Conservation (phyloP, 2,329 filamentous ascomycete species). For the Botrytis paeoniae region DNA sequence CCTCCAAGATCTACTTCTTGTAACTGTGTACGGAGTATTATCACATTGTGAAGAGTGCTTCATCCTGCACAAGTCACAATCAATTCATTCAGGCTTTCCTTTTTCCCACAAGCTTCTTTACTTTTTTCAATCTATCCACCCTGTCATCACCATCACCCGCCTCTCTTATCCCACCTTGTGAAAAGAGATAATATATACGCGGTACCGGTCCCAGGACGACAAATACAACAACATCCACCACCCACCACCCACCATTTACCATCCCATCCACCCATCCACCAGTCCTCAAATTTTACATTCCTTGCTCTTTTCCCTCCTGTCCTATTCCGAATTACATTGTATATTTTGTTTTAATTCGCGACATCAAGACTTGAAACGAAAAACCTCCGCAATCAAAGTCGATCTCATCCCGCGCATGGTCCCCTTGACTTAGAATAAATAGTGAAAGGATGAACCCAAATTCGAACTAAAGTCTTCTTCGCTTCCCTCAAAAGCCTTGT, state of each 20-base stretch:
- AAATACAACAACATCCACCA: background rate
- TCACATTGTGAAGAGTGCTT: background rate
- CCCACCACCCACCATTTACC: background rate
- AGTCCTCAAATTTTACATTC: constrained; percentile 18
- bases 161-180: background rate
- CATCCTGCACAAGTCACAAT: background rate
- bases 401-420: constrained; percentile 7
- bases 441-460: constrained; percentile 14
- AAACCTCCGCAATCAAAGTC: background rate
- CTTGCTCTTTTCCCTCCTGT: background rate
- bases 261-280: background rate
- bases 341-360: background rate
- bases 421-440: constrained; percentile 10
- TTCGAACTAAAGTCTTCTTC: background rate
- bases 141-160: background rate
- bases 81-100: background rate
- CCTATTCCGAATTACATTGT: background rate
- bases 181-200: background rate
- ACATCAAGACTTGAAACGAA: constrained; percentile 15
- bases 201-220: background rate
- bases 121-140: background rate
- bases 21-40: background rate
- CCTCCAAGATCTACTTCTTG: background rate
- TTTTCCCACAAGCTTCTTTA: background rate
- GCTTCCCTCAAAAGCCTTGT: background rate